phyloP scores from a whole-genome alignment of 2,329 filamentous ascomycete genomes.

The Fusarium sp. region DNA sequence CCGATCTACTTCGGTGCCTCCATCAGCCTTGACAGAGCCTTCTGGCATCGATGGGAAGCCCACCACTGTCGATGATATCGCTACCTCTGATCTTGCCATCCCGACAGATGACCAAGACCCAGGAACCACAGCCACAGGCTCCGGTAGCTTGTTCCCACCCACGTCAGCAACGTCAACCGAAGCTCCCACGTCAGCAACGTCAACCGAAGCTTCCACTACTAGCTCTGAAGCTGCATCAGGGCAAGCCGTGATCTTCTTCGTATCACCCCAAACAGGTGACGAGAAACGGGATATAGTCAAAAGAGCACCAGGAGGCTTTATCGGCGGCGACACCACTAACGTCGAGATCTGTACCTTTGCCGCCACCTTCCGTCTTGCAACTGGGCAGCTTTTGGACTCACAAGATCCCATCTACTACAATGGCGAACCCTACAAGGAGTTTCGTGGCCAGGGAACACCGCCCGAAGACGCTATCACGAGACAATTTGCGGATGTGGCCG shows the following conservation, averaged over 20 bases:
- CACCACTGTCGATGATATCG: too few species aligned
- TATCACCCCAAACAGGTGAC: not conserved
- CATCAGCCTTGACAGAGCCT: too few species aligned
- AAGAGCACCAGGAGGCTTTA: not conserved
- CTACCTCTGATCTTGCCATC: too few species aligned
- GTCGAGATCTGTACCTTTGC: not conserved
- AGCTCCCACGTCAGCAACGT: not conserved
- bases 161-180: too few species aligned
- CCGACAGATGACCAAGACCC: too few species aligned
- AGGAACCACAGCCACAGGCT: too few species aligned
- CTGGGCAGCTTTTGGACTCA: not conserved
- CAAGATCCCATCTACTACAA: not conserved
- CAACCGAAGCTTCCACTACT: not conserved
- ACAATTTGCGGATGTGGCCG: not conserved
- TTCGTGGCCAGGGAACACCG: not conserved
- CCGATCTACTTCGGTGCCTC: too few species aligned
- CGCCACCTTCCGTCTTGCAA: not conserved
- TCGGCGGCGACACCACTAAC: not conserved
- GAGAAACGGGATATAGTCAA: too few species aligned
- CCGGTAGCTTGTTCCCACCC: too few species aligned
- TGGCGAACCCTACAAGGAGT: not conserved
- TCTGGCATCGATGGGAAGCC: too few species aligned
- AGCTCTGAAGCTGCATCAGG: not conserved
- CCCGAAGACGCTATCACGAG: not conserved
- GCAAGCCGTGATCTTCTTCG: not conserved